Base-by-base conservation (phyloP, 352 stramenopile genomes). In the Peronospora tabacina region DNA sequence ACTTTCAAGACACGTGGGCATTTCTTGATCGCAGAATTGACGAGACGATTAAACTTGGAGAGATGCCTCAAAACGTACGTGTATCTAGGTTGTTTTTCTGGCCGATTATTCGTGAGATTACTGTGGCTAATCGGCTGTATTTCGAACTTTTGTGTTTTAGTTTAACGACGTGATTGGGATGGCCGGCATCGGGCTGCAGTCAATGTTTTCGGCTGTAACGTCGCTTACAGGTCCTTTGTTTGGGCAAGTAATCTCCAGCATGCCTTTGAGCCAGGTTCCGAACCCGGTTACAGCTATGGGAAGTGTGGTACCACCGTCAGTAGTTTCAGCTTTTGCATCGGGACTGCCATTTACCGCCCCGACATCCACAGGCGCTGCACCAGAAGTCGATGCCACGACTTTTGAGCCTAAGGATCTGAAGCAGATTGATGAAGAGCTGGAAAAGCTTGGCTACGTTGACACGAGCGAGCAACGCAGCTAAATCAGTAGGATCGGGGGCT, bases 11-110 rank as follows among this genome's bases (percentile, higher is more conserved):
- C 34, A 90, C 82, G 0, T 94, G 82, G 82, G 65, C 61, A 13
- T 94, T 94, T 47, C 55, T 94, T 13, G 77, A 91, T 54, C 82
- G 81, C 46, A 78, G 82, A 40, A 53, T 94, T 20, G 78, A 91
- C 41, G 82, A 94, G 59, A 85, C 76, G 46, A 84, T 91, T 45
- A 59, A 72, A 43, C 75, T 94, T 7, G 80, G 79, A 49, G 81
- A 94, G 33, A 24, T 87, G 8, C 82, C 82, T 1, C 76, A 87
- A 39, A 91, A 87, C 47, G 82, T 93, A 75, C 44, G 80, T 72
- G 48, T 2, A 43, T 52, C 9, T 52, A 7, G 30, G 9, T 33
- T 63, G 33, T 9, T 17, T 44, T 33, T 1, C 0, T 26, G 11
- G 28, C 7, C 7, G 28, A 32, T 8, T 12, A 12, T 32, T 12